Percentiles rank a stretch among this genome's conserved stretches.
Conservation (phyloP, 306 rosid species). For the Delonix regia region DNA sequence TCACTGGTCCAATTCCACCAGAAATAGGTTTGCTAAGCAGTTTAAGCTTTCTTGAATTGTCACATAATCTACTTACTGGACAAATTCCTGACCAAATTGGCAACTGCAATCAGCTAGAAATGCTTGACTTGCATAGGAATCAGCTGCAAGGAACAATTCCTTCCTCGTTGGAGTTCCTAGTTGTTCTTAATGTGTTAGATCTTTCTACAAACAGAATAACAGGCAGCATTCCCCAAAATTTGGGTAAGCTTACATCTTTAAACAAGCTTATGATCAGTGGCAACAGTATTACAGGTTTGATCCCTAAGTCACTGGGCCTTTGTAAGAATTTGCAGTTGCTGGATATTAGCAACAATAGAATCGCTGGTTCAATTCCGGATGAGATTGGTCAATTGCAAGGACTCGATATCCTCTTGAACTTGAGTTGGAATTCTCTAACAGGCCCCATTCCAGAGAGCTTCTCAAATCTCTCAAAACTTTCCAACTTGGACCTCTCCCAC, state of each 20-base stretch:
- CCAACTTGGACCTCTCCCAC: constrained; percentile 86
- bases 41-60: constrained; percentile 81
- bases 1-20: constrained; percentile 76
- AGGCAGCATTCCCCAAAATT: constrained; percentile 64
- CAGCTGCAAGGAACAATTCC: constrained; percentile 76
- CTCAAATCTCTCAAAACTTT: constrained; percentile 82
- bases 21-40: constrained; percentile 65
- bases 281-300: constrained; percentile 63
- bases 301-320: constrained; percentile 72
- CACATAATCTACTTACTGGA: constrained; percentile 68
- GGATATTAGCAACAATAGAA: constrained; percentile 78
- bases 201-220: constrained; percentile 70
- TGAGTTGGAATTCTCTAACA: constrained; percentile 81
- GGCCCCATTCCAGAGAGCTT: constrained; percentile 82
- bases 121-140: constrained; percentile 90
- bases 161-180: constrained; percentile 63
- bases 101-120: constrained; percentile 73
- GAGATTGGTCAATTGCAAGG: constrained; percentile 82
- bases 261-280: constrained; percentile 72
- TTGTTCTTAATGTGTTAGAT: constrained; percentile 73
- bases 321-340: constrained; percentile 83
- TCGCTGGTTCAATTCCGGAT: constrained; percentile 69
- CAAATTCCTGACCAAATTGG: constrained; percentile 78
- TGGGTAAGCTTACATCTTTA: constrained; percentile 70
- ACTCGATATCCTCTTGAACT: constrained; percentile 80